phyloP scores from a whole-genome alignment of 768 basidiomycete genomes.

The Tricholoma sp. region DNA sequence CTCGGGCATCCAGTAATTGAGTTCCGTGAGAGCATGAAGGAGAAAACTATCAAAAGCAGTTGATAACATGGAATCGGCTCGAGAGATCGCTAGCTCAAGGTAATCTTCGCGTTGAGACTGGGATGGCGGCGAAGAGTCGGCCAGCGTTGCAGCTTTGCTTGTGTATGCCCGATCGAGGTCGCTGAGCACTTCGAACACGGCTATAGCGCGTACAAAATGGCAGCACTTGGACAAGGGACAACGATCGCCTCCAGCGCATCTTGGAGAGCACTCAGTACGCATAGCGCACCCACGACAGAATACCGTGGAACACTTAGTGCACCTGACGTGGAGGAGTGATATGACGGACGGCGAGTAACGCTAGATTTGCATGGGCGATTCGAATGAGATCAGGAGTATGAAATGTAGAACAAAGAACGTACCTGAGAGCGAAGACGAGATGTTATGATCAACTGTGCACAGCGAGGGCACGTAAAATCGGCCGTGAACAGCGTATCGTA shows the following conservation, averaged over 20 bases:
- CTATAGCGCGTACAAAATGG: slow-evolving; percentile 23
- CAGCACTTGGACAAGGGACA: slow-evolving; percentile 29
- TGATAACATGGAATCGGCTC: background rate
- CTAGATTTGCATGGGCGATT: background rate
- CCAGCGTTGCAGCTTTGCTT: slow-evolving; percentile 15
- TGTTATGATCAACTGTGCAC: background rate
- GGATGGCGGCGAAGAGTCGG: background rate
- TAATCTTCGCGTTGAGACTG: slow-evolving; percentile 17
- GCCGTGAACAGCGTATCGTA: background rate
- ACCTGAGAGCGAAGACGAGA: background rate
- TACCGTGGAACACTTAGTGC: slow-evolving; percentile 17
- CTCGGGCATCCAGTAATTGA: slow-evolving; percentile 5
- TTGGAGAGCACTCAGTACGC: slow-evolving; percentile 14
- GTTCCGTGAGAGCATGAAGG: slow-evolving; percentile 6
- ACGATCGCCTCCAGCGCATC: slow-evolving; percentile 20
- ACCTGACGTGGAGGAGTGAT: slow-evolving; percentile 13
- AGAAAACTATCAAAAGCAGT: background rate
- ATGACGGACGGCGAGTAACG: slow-evolving; percentile 1
- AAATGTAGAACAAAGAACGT: background rate
- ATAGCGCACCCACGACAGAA: slow-evolving; percentile 32
- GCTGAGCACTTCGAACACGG: slow-evolving; percentile 27
- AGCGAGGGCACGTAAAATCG: background rate
- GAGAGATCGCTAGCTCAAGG: slow-evolving; percentile 17
- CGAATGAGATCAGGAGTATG: background rate
- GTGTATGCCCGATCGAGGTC: slow-evolving; percentile 25